Percentiles rank a stretch among this genome's conserved stretches.
phyloP scores from a whole-genome alignment of 2,329 filamentous ascomycete species.

The Lecanoromycetidae sp. region DNA sequence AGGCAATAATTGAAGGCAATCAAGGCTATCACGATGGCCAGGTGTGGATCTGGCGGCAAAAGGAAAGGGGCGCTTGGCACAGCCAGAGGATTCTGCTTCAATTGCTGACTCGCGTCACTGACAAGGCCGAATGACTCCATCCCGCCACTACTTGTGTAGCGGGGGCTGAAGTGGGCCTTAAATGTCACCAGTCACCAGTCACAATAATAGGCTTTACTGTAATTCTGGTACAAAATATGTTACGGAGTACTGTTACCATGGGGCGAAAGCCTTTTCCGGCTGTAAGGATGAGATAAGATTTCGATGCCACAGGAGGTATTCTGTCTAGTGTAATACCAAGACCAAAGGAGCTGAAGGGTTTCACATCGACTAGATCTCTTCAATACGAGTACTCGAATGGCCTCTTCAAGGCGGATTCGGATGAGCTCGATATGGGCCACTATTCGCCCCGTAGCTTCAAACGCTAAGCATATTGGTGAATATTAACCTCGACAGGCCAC shows the following conservation, averaged over 20 bases:
- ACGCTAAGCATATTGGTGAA: constrained; percentile 6
- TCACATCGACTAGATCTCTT: constrained; percentile 4
- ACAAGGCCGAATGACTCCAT: not conserved
- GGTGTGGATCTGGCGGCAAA: constrained; percentile 1
- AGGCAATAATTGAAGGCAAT: too few relatives aligned
- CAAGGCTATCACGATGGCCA: too few relatives aligned
- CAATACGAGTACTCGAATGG: not conserved
- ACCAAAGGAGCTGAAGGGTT: not conserved
- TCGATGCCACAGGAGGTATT: not conserved
- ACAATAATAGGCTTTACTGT: not conserved
- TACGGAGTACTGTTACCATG: too few relatives aligned
- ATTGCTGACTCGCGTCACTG: not conserved
- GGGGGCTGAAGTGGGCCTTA: too few relatives aligned
- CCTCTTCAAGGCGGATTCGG: not conserved
- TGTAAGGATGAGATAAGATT: not conserved
- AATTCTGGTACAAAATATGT: not conserved
- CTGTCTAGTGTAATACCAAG: not conserved
- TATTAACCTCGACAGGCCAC: too few relatives aligned
- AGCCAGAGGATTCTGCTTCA: not conserved
- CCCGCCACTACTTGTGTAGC: not conserved
- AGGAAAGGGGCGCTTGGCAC: not conserved
- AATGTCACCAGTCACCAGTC: not conserved
- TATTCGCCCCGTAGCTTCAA: constrained; percentile 2
- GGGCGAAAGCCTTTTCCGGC: constrained; percentile 6
- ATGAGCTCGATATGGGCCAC: constrained; percentile 6